Evolutionary conservation across 2,329 filamentous ascomycete species (phyloP), one percentile per base, ranked within the genome.

Genomic region (Myriosclerotinia duriaeana): DNA sequence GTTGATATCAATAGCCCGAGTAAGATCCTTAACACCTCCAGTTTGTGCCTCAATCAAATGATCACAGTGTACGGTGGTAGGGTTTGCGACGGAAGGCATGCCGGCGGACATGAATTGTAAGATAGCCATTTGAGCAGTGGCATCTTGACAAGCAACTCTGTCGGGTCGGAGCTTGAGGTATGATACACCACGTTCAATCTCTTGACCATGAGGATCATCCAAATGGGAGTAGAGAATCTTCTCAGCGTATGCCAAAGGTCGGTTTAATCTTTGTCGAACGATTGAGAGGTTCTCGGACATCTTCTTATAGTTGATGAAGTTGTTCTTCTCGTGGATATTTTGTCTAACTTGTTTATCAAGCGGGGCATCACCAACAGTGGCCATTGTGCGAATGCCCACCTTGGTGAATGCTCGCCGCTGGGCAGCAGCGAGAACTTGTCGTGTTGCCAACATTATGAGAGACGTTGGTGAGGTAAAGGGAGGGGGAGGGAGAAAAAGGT

Each of bases 261-360:
- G 89, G 84, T 97, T 96, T 73, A 99, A 87, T 77, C 95, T 89
- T 76, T 84, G 80, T 77, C 95, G 91, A 74, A 99, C 95, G 79
- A 99, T 88, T 76, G 88, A 84, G 69, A 99, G 87, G 86, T 97
- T 98, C 84, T 98, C 93, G 75, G 91, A 93, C 93, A 98, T 97
- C 87, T 97, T 97, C 87, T 92, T 93, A 80, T 99, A 99, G 87
- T 97, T 97, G 86, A 98, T 97, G 85, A 92, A 97, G 86, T 96
- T 95, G 80, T 86, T 87, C 80, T 93, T 90, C 83, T 99, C 95
- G 85, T 89, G 92, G 83, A 92, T 97, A 85, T 94, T 96, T 87
- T 98, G 97, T 81, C 90, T 90, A 80, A 99, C 95, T 90, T 97
- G 97, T 83, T 89, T 89, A 83, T 93, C 91, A 74, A 99, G 89